phyloP scores from a whole-genome alignment of 208 protist genomes.

The Leishmania guyanensis region DNA sequence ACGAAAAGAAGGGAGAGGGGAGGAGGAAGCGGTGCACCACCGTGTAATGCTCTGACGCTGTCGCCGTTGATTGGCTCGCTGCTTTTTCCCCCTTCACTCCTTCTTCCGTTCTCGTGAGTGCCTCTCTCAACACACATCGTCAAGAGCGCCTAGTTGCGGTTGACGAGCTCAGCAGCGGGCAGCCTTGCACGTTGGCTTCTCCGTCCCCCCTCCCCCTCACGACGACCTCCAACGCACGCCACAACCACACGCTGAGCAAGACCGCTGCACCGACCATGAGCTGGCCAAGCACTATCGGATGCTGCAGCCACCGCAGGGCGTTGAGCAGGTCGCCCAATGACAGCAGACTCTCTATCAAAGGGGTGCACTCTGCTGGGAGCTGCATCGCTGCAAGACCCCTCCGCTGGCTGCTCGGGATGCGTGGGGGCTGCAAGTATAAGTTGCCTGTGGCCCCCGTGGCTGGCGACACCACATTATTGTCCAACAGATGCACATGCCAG shows the following conservation, averaged over 20 bases:
- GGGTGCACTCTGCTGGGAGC: not conserved
- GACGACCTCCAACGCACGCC: not conserved
- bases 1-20: not conserved
- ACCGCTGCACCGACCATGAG: not conserved
- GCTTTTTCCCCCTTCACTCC: not conserved
- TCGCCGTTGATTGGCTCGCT: not conserved
- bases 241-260: not conserved
- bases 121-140: not conserved
- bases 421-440: not conserved
- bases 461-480: not conserved
- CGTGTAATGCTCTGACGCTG: not conserved
- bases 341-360: not conserved
- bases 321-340: not conserved
- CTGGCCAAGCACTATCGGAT: constrained; percentile 5
- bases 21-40: not conserved
- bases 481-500: constrained; percentile 1
- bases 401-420: not conserved
- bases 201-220: no score
- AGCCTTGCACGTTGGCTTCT: not conserved
- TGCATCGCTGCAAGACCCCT: not conserved
- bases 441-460: not conserved
- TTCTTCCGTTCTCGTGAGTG: not conserved
- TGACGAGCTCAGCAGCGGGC: not conserved
- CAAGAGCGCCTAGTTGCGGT: not conserved
- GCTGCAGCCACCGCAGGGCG: constrained; percentile 4